phyloP scores from a whole-genome alignment of 1,139 yeast species.

The Pichia kudriavzevii region DNA sequence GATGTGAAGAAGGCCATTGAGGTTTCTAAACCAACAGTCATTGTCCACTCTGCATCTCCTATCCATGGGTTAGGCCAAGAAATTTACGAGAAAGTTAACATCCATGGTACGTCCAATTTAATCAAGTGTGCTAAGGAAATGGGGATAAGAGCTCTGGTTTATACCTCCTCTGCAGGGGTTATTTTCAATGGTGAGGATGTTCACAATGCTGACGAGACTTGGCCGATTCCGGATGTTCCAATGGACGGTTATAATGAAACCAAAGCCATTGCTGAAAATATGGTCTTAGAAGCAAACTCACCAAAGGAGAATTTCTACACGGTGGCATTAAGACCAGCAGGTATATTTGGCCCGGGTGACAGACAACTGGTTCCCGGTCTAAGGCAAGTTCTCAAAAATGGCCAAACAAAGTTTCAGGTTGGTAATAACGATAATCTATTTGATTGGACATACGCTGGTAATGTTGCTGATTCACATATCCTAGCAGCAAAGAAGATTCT shows the following conservation, averaged over 20 bases:
- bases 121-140: constrained; percentile 54
- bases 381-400: constrained; percentile 71
- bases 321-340: constrained; percentile 91
- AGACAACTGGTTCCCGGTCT: constrained; percentile 93
- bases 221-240: constrained; percentile 86
- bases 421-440: constrained; percentile 91
- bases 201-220: constrained; percentile 83
- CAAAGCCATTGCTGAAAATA: constrained; percentile 83
- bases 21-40: constrained; percentile 56
- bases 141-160: constrained; percentile 63
- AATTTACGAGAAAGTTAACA: constrained; percentile 83
- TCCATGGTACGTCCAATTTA: constrained; percentile 76
- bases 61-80: constrained; percentile 78
- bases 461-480: constrained; percentile 95
- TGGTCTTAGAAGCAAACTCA: constrained; percentile 66
- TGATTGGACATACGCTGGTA: constrained; percentile 99
- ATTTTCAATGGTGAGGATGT: constrained; percentile 90
- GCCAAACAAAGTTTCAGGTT: constrained; percentile 86
- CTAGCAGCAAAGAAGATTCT: constrained; percentile 77
- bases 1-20: constrained; percentile 63
- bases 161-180: constrained; percentile 97
- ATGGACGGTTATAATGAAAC: constrained; percentile 98
- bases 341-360: constrained; percentile 98
- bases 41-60: constrained; percentile 96
- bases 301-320: constrained; percentile 53